Evolutionary conservation across 768 basidiomycete species (phyloP).

Genomic region (Phlegmacium glaucopus): DNA sequence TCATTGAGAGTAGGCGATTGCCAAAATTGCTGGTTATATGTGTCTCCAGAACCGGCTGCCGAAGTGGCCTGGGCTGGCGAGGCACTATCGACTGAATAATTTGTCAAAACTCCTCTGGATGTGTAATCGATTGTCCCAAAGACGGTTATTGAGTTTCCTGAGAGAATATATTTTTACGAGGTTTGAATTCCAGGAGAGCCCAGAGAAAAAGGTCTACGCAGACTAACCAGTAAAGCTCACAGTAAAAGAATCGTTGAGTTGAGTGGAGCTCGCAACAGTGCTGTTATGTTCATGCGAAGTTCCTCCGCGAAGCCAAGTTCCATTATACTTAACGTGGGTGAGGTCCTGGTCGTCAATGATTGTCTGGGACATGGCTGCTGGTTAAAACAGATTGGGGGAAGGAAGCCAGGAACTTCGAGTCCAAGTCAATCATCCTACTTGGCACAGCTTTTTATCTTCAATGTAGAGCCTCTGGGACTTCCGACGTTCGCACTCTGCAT

Average conservation of each 20-base stretch:
- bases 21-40: constrained; percentile 33
- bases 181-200: background rate
- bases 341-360: constrained; percentile 34
- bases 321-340: constrained; percentile 27
- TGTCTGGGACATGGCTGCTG: constrained; percentile 16
- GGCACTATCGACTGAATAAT: constrained; percentile 31
- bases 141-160: constrained; percentile 32
- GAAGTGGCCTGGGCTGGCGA: constrained; percentile 23
- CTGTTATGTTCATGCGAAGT: constrained; percentile 18
- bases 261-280: constrained; percentile 32
- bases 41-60: constrained; percentile 24
- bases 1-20: constrained; percentile 21
- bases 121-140: constrained; percentile 32
- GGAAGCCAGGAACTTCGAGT: too few relatives aligned
- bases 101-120: constrained; percentile 33
- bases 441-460: too few relatives aligned
- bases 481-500: too few relatives aligned
- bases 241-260: constrained; percentile 29
- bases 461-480: too few relatives aligned
- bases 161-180: too few relatives aligned
- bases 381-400: background rate
- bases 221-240: constrained; percentile 32
- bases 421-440: too few relatives aligned
- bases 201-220: background rate
- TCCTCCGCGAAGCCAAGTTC: constrained; percentile 32